Conservation (phyloP, 768 basidiomycete species). For the Rhodotorula diobovata region DNA sequence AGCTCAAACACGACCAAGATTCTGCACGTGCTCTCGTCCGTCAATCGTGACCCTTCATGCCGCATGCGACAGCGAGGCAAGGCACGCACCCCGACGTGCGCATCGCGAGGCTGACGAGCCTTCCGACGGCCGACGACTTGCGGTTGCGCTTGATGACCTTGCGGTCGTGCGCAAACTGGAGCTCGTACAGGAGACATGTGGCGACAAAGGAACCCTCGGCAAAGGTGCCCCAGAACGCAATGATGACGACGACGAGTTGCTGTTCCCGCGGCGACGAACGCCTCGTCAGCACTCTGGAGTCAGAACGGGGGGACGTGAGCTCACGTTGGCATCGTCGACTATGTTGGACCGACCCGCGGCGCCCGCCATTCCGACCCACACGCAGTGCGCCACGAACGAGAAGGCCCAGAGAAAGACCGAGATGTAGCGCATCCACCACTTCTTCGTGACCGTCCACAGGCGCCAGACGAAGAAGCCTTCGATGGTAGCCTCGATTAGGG, state of each 20-base stretch:
- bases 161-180: conserved; percentile 13
- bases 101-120: conserved; percentile 23
- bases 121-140: not conserved
- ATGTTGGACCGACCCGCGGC: not conserved
- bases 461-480: conserved; percentile 28
- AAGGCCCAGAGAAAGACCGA: conserved; percentile 13
- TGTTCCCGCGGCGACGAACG: too few species aligned
- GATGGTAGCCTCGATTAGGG: not conserved
- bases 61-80: not conserved
- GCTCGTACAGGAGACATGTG: conserved; percentile 19
- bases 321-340: not conserved
- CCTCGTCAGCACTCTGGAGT: not conserved
- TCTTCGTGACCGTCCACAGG: conserved; percentile 12
- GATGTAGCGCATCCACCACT: conserved; percentile 18
- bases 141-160: conserved; percentile 4
- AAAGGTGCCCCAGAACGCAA: conserved; percentile 16
- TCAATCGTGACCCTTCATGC: not conserved
- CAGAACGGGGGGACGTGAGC: too few species aligned
- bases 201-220: conserved; percentile 18
- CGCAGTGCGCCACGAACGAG: conserved; percentile 8
- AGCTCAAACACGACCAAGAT: conserved; percentile 30
- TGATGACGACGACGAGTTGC: not conserved
- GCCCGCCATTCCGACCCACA: conserved; percentile 11
- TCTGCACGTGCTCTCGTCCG: not conserved
- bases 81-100: conserved; percentile 11